Percentiles rank a stretch among this genome's conserved stretches.
These are phyloP conservation scores for Blastobotrys proliferans DNA, from an alignment of 1,139 yeast species.

Conservation along the genomic window DNA sequence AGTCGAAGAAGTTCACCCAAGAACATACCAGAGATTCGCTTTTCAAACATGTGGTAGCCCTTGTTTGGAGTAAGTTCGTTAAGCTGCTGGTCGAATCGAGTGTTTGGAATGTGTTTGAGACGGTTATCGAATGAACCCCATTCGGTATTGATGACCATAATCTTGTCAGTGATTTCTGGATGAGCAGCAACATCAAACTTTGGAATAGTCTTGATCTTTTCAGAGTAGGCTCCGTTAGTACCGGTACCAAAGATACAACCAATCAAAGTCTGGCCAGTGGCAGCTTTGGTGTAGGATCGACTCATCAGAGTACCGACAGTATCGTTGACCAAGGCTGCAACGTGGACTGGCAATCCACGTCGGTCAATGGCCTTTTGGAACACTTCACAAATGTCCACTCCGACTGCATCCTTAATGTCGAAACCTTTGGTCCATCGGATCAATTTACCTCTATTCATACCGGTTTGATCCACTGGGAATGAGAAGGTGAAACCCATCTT, in stretches of 20 bases:
- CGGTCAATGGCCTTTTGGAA: constrained; percentile 66
- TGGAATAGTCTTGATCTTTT: constrained; percentile 62
- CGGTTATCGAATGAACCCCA: constrained; percentile 96
- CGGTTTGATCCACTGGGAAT: constrained; percentile 85
- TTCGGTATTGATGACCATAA: constrained; percentile 91
- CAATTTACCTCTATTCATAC: constrained; percentile 69
- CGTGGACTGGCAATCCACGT: constrained; percentile 58
- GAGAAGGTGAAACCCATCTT: constrained; percentile 90
- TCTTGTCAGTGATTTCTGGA: constrained; percentile 45
- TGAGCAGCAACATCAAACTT: constrained; percentile 54
- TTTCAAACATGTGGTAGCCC: constrained; percentile 87
- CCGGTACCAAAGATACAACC: constrained; percentile 97
- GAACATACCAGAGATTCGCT: constrained; percentile 91
- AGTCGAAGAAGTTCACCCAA: constrained; percentile 84
- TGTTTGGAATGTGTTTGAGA: constrained; percentile 63
- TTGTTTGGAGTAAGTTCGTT: constrained; percentile 75
- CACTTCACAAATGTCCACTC: constrained; percentile 69
- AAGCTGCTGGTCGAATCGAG: constrained; percentile 66
- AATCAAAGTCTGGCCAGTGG: constrained; percentile 66
- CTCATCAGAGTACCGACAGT: constrained; percentile 91
- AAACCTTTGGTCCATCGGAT: constrained; percentile 96
- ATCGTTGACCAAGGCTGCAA: constrained; percentile 89
- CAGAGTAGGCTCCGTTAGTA: constrained; percentile 91
- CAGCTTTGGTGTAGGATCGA: constrained; percentile 68
- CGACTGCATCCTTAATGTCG: constrained; percentile 77